These are phyloP conservation scores for Corylus avellana DNA, from an alignment of 306 rosid species.

Conservation along the genomic window DNA sequence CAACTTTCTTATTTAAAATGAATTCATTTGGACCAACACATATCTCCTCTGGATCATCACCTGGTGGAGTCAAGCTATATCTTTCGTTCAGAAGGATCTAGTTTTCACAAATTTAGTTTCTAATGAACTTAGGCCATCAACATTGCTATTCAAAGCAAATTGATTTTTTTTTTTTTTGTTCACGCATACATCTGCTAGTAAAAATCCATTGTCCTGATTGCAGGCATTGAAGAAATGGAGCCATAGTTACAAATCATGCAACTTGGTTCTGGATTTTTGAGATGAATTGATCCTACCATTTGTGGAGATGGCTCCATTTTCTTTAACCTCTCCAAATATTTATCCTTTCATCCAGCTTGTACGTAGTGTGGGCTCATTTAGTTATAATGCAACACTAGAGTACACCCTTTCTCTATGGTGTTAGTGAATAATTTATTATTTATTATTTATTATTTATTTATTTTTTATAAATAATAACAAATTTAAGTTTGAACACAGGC, in stretches of 20 bases:
- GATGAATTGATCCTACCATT: not conserved
- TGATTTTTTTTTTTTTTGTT: not conserved
- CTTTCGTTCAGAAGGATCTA: not conserved
- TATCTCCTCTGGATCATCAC: too few relatives aligned
- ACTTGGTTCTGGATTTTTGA: not conserved
- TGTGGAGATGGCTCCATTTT: not conserved
- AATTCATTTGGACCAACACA: not conserved
- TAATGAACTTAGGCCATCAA: not conserved
- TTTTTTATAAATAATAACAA: not conserved
- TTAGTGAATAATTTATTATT: too few relatives aligned
- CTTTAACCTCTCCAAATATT: not conserved
- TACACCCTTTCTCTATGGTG: not conserved
- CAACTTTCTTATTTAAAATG: not conserved
- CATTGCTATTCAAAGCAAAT: not conserved
- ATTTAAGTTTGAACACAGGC: constrained; percentile 49
- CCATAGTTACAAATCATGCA: not conserved
- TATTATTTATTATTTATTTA: too few relatives aligned
- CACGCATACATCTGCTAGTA: not conserved
- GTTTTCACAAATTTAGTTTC: not conserved
- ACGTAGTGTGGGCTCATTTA: not conserved
- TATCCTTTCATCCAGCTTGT: not conserved
- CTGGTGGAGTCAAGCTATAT: not conserved
- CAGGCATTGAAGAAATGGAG: not conserved
- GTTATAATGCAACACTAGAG: not conserved
- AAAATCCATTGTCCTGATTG: not conserved